phyloP scores from a whole-genome alignment of 169 alveolate genomes.

The Plasmodium ovale region DNA sequence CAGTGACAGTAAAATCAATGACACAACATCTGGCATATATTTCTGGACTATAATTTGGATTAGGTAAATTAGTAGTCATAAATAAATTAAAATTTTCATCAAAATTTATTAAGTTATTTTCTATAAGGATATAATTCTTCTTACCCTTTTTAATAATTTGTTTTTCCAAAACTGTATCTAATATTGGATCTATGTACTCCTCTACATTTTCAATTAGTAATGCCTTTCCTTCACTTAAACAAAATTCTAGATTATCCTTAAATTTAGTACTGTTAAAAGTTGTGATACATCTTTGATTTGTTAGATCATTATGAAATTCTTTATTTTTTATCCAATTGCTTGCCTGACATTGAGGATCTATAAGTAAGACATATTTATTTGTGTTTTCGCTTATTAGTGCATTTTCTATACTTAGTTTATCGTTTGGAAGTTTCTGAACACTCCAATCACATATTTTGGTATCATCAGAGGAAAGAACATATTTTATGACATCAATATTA shows the following conservation, averaged over 20 bases:
- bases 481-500: slow-evolving; percentile 64
- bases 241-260: slow-evolving; percentile 93
- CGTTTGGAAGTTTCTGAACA: slow-evolving; percentile 86
- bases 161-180: slow-evolving; percentile 96
- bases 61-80: slow-evolving; percentile 96
- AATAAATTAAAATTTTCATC: slow-evolving; percentile 94
- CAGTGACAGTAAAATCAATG: slow-evolving; percentile 97
- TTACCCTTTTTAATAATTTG: slow-evolving; percentile 92
- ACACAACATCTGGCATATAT: slow-evolving; percentile 96
- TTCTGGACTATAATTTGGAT: slow-evolving; percentile 97
- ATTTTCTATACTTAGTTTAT: slow-evolving; percentile 86
- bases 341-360: slow-evolving; percentile 90
- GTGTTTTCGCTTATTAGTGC: slow-evolving; percentile 86
- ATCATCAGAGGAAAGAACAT: slow-evolving; percentile 55
- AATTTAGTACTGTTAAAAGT: slow-evolving; percentile 89
- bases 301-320: slow-evolving; percentile 81
- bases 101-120: slow-evolving; percentile 94
- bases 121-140: slow-evolving; percentile 89
- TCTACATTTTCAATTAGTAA: slow-evolving; percentile 96
- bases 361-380: slow-evolving; percentile 86
- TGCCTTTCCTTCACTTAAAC: slow-evolving; percentile 93
- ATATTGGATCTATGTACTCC: slow-evolving; percentile 95
- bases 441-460: slow-evolving; percentile 81
- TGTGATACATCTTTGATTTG: slow-evolving; percentile 90
- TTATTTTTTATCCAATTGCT: slow-evolving; percentile 86